Evolutionary conservation across 805 yeast genomes (phyloP).

Genomic region (Pichia rugopelliculosa): DNA sequence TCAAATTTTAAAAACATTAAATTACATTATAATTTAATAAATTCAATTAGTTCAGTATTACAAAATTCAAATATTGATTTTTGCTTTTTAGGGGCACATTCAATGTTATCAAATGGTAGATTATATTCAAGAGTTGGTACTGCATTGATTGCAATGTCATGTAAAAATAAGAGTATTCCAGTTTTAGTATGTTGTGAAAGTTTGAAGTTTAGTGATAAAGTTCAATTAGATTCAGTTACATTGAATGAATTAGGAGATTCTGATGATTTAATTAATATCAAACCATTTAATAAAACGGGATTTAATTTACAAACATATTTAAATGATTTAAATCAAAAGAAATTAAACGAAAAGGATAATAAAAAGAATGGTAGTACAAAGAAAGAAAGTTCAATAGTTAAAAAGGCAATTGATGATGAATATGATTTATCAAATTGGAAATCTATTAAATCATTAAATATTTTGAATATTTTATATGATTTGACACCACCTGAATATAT

Average conservation of each 20-base stretch:
- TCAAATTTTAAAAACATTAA: slow-evolving; percentile 53
- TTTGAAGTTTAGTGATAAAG: slow-evolving; percentile 89
- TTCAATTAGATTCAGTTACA: slow-evolving; percentile 93
- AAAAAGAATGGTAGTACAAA: slow-evolving; percentile 13
- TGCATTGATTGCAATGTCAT: slow-evolving; percentile 87
- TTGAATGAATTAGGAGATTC: slow-evolving; percentile 83
- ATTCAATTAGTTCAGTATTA: slow-evolving; percentile 71
- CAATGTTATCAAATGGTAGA: slow-evolving; percentile 92
- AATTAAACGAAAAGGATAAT: slow-evolving; percentile 18
- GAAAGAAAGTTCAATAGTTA: not conserved
- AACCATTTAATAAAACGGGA: slow-evolving; percentile 52
- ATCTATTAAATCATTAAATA: slow-evolving; percentile 51
- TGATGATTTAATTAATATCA: slow-evolving; percentile 55
- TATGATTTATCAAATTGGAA: slow-evolving; percentile 58
- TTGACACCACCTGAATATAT: slow-evolving; percentile 90
- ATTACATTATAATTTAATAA: slow-evolving; percentile 71
- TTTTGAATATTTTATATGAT: slow-evolving; percentile 84
- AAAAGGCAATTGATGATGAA: slow-evolving; percentile 21
- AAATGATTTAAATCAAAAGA: slow-evolving; percentile 32
- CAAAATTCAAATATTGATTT: slow-evolving; percentile 68
- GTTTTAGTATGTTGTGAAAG: slow-evolving; percentile 94
- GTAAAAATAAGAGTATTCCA: slow-evolving; percentile 81
- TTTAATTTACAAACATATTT: slow-evolving; percentile 60
- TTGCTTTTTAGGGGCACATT: slow-evolving; percentile 93
- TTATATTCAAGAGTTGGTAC: slow-evolving; percentile 92